Evolutionary conservation across 306 rosid genomes (phyloP).

Genomic region (Cucumis sativus): Cucumber_9930_V3 NC_026656.2:24383001-24383500

Average conservation of each 20-base stretch:
- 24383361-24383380: neutral
- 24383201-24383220: slow-evolving; percentile 66
- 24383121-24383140: slow-evolving; percentile 93
- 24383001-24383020: slow-evolving; percentile 89
- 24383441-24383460: neutral
- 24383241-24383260: slow-evolving; percentile 98
- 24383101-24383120: slow-evolving; percentile 85
- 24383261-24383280: slow-evolving; percentile 63
- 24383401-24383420: neutral
- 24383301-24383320: slow-evolving; percentile 87
- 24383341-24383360: neutral
- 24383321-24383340: neutral
- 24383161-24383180: slow-evolving; percentile 69
- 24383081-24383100: slow-evolving; percentile 81
- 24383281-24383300: slow-evolving; percentile 82
- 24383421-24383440: neutral
- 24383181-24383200: slow-evolving; percentile 43
- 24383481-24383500: neutral
- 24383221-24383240: slow-evolving; percentile 99
- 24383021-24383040: slow-evolving; percentile 81
- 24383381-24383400: neutral
- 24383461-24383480: neutral
- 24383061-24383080: slow-evolving; percentile 96
- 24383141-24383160: slow-evolving; percentile 92
- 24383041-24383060: slow-evolving; percentile 79